Conservation (phyloP, 2,329 filamentous ascomycete genomes). For the Fusarium sp. region DNA sequence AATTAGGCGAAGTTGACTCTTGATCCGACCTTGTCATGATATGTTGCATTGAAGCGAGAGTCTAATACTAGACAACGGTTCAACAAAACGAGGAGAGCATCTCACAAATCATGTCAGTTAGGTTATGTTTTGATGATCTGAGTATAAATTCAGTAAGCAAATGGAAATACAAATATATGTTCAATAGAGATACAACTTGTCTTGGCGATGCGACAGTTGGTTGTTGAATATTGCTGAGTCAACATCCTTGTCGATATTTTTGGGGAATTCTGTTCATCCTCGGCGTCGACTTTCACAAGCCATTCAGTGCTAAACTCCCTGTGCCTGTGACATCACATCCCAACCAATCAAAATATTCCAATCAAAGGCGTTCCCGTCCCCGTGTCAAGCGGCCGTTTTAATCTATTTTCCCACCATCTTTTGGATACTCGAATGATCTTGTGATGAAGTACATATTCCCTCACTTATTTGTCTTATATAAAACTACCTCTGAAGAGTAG, state of each 20-base stretch:
- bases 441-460: slow-evolving; percentile 12
- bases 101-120: too few species aligned
- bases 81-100: neutral
- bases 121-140: too few species aligned
- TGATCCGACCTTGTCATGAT: neutral
- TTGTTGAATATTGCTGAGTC: slow-evolving; percentile 25
- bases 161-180: neutral
- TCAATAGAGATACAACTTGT: neutral
- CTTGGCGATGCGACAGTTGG: neutral
- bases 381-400: slow-evolving; percentile 22
- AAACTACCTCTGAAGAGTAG: neutral
- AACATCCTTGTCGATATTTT: slow-evolving; percentile 5
- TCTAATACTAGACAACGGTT: neutral
- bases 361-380: slow-evolving; percentile 37
- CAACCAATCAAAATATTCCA: slow-evolving; percentile 36
- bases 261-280: slow-evolving; percentile 12
- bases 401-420: slow-evolving; percentile 20
- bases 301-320: slow-evolving; percentile 23
- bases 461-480: neutral
- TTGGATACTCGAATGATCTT: slow-evolving; percentile 18
- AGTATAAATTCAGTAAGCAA: neutral
- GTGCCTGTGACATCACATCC: slow-evolving; percentile 37
- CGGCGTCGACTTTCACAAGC: slow-evolving; percentile 45
- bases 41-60: neutral
- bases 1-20: neutral